Base-by-base conservation (phyloP, 352 stramenopile species). In the Phytophthora macrochlamydospora region DNA sequence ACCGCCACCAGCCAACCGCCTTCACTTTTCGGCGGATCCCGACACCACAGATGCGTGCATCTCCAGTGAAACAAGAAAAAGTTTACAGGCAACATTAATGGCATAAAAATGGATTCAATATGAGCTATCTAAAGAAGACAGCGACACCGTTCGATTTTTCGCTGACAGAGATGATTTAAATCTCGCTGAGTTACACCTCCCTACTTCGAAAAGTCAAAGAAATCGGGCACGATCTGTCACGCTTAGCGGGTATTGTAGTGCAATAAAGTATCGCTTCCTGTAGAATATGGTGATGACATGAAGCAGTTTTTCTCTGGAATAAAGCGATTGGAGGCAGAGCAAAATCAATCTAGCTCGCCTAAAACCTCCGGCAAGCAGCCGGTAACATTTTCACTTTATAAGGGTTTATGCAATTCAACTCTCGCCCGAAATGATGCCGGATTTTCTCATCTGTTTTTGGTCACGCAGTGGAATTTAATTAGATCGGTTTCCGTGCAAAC, bases 401-500 rank as follows among this genome's bases (percentile, higher is more conserved):
- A 64, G 8, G 18, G 42, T 12, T 29, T 64, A 4, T 61, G 55
- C 28, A 28, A 13, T 1, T 13, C 6, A 1, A 56, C 53, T 1
- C 32, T 64, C 4, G 30, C 7, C 2, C 18, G 44, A 42, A 48
- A 63, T 30, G 64, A 63, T 44, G 4, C 8, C 30, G 64, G 57
- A 0, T 69, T 73, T 58, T 42, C 59, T 4, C 62, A 69, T 51
- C 35, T 67, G 2, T 76, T 72, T 59, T 45, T 76, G 2, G 62
- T 37, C 12, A 62, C 60, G 0, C 69, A 76, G 52, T 69, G 68
- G 63, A 72, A 76, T 55, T 13, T 72, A 0, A 72, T 69, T 29
- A 46, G 62, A 8, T 69, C 58, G 2, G 55, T 55, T 0, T 71
- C 58, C 6, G 67, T 71, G 28, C n/a, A 75, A 35, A 75, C 55